Base-by-base conservation (phyloP, 306 rosid species). In the Potentilla sterilis region DNA sequence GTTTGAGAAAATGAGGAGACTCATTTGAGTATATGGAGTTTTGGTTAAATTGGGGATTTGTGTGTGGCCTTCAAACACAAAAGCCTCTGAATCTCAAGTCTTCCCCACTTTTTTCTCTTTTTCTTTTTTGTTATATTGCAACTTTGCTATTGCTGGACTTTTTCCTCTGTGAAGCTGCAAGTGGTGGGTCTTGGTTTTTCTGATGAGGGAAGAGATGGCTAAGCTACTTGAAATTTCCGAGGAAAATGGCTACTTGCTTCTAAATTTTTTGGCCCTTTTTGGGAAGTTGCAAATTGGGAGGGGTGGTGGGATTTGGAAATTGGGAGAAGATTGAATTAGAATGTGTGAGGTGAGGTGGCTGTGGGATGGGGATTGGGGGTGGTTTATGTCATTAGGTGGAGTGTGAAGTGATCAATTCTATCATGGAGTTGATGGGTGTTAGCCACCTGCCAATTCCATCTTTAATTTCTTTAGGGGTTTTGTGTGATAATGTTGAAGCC, bases 51-150 rank as follows among this genome's bases (percentile, higher is more conserved):
- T 67, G 81, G 77, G 74, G 75, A 81, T 63, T 55, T 18, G 21
- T 78, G 73, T 79, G 78, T 78, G 83, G 81, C 72, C 16, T 85
- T 80, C 78, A 65, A 67, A 74, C 80, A 78, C 83, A 16, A 74
- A 63, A 66, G 64, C 51, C 64, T 46, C 43, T 67, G 47, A 65
- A 6, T 73, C 55, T 24, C 54, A 61, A 15, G 37, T 78, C 81
- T 8, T 87, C 79, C 92, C 68, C 96, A 75, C 91, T 79, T 84
- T 88, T 90, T 86, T 84, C 89, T 89, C 88, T 6, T 34, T 65
- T 41, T 75, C 66, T 73, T 69, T 75, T 70, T 5, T 19, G 4
- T 40, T 32, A 72, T 28, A 32, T 61, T 44, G 77, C 58, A 35
- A 64, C 9, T 64, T 74, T 73, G 48, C 64, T 19, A 19, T 49